Evolutionary conservation across 2,329 filamentous ascomycete species (phyloP).

Genomic region (Paraconiothyrium sp.): DNA sequence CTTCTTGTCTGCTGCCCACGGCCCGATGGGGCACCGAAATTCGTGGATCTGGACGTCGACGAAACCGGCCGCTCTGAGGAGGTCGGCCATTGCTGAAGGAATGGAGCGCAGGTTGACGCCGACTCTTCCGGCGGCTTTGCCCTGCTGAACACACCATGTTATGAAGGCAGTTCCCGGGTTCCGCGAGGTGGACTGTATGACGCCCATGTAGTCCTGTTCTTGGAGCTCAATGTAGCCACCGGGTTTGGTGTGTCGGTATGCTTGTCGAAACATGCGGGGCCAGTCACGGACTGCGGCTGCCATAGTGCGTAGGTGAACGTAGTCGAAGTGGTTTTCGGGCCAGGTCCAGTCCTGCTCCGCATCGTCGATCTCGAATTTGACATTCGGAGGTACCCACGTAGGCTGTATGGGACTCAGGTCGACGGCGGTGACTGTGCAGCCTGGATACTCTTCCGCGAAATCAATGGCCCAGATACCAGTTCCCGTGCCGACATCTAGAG

Average conservation of each 20-base stretch:
- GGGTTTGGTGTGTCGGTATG: conserved; percentile 25
- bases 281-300: conserved; percentile 26
- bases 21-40: conserved; percentile 35
- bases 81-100: conserved; percentile 17
- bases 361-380: conserved; percentile 43
- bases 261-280: conserved; percentile 21
- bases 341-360: conserved; percentile 41
- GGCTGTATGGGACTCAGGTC: conserved; percentile 49
- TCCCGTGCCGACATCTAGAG: conserved; percentile 38
- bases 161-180: conserved; percentile 30
- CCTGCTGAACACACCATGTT: conserved; percentile 32
- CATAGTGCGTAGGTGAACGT: conserved; percentile 27
- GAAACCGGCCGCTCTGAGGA: conserved; percentile 31
- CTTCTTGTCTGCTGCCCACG: conserved; percentile 32
- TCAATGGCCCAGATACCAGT: conserved; percentile 43
- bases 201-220: conserved; percentile 37
- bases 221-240: conserved; percentile 43
- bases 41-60: conserved; percentile 29
- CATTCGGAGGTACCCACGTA: conserved; percentile 39
- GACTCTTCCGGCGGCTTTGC: conserved; percentile 32
- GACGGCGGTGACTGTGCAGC: conserved; percentile 35
- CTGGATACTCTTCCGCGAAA: conserved; percentile 39
- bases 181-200: conserved; percentile 32
- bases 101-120: conserved; percentile 31
- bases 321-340: conserved; percentile 24